Evolutionary conservation across 2,329 filamentous ascomycete genomes (phyloP).

Genomic region (Talaromyces funiculosus): DNA sequence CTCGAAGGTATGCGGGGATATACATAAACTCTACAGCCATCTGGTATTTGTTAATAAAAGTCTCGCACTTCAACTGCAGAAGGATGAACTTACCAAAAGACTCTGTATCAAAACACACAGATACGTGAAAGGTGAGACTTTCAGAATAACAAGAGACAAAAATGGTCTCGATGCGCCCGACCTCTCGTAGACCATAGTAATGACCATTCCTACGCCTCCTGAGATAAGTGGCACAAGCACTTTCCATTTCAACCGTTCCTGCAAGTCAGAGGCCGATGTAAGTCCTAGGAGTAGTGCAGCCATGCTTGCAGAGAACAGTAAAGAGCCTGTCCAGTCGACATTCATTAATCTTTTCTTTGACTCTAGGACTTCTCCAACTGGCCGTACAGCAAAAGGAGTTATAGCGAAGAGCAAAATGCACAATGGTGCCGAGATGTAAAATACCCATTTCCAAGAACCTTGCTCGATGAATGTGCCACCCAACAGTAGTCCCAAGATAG

Average conservation of each 20-base stretch:
- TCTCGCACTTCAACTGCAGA: background rate
- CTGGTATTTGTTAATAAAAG: background rate
- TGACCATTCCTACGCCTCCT: background rate
- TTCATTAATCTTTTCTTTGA: constrained; percentile 6
- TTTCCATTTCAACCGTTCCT: background rate
- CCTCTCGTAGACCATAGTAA: constrained; percentile 7
- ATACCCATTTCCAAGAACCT: constrained; percentile 11
- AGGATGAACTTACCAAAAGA: constrained; percentile 5
- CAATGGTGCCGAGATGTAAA: constrained; percentile 11
- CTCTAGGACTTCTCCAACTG: constrained; percentile 2
- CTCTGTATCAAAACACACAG: constrained; percentile 11
- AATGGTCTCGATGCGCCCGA: constrained; percentile 7
- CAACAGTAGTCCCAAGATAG: background rate
- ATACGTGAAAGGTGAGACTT: constrained; percentile 4
- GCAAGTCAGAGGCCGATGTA: background rate
- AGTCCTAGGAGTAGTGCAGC: constrained; percentile 2
- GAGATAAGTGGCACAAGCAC: constrained; percentile 2
- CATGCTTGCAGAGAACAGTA: constrained; percentile 8
- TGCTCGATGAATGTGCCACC: constrained; percentile 1
- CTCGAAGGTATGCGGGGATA: constrained; percentile 7
- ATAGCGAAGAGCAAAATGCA: background rate
- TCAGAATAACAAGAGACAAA: background rate
- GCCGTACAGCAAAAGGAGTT: constrained; percentile 3
- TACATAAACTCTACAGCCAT: constrained; percentile 8
- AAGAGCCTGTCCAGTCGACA: constrained; percentile 12